phyloP scores from a whole-genome alignment of 2,329 filamentous ascomycete species.

The Aspergillus sp. region DNA sequence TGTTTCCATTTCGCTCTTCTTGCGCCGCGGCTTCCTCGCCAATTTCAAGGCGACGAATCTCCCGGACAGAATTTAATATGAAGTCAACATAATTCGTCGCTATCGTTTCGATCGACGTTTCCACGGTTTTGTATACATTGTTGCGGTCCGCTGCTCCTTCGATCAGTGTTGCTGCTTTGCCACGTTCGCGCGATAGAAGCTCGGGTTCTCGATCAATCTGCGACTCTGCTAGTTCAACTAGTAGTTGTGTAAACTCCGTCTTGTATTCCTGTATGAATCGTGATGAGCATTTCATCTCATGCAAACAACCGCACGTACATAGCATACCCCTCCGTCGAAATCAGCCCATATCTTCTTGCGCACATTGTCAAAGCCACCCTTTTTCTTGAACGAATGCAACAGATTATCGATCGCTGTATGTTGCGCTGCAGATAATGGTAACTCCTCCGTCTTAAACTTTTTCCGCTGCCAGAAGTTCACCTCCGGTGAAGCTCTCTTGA shows the following conservation, averaged over 20 bases:
- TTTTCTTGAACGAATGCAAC: constrained; percentile 59
- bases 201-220: constrained; percentile 59
- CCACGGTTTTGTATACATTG: constrained; percentile 55
- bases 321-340: constrained; percentile 48
- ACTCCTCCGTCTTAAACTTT: constrained; percentile 55
- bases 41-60: constrained; percentile 52
- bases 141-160: constrained; percentile 59
- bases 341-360: constrained; percentile 56
- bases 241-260: constrained; percentile 43
- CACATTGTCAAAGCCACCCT: constrained; percentile 57
- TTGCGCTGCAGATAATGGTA: constrained; percentile 54
- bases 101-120: constrained; percentile 48
- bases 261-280: constrained; percentile 43
- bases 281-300: constrained; percentile 6
- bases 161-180: constrained; percentile 56
- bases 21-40: constrained; percentile 51
- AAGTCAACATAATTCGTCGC: constrained; percentile 49
- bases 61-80: constrained; percentile 50
- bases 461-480: constrained; percentile 32
- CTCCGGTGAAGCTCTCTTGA: constrained; percentile 25
- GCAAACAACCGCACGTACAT: constrained; percentile 2
- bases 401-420: constrained; percentile 54
- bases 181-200: constrained; percentile 54
- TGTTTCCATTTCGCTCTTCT: constrained; percentile 50
- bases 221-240: constrained; percentile 50